A percentile compares a stretch with the other conserved stretches of the same genome.
Conservation (phyloP, 2,329 filamentous ascomycete genomes). For the Cordyceps fumosorosea region DNA sequence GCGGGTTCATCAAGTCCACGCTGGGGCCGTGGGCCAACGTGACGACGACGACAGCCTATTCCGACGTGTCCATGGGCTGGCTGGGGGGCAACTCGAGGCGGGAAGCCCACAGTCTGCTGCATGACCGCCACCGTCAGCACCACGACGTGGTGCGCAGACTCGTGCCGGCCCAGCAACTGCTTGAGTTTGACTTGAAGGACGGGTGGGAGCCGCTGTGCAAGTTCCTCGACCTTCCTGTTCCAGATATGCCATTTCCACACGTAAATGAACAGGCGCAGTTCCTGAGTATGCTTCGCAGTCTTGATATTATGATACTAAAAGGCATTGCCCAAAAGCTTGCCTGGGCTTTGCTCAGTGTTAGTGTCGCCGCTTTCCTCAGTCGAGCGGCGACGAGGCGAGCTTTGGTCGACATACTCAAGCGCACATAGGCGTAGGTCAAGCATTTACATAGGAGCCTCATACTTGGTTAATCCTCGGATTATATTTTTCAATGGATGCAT, state of each 20-base stretch:
- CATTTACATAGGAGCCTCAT: no score
- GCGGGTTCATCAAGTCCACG: neutral
- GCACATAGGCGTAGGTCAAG: neutral
- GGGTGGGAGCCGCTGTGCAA: slow-evolving; percentile 30
- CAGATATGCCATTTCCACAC: slow-evolving; percentile 18
- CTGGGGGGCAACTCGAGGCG: slow-evolving; percentile 3
- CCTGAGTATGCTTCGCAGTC: neutral
- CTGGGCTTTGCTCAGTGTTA: neutral
- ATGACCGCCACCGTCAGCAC: slow-evolving; percentile 16
- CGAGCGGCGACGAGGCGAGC: neutral
- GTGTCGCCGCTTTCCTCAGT: neutral
- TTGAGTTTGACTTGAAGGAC: slow-evolving; percentile 27
- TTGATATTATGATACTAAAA: neutral
- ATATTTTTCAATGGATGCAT: neutral
- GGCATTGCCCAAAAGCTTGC: neutral
- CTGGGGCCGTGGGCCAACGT: slow-evolving; percentile 18
- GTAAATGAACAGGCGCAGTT: slow-evolving; percentile 8
- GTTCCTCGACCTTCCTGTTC: slow-evolving; percentile 27
- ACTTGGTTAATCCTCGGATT: no score
- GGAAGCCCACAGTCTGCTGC: neutral
- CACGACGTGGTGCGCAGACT: slow-evolving; percentile 23
- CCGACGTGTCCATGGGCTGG: slow-evolving; percentile 12
- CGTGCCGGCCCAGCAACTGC: slow-evolving; percentile 22
- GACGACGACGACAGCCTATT: neutral
- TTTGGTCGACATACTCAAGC: neutral